Evolutionary conservation across 441 rosid genomes (phyloP).

Genomic region (Erodium chrysanthum): DNA sequence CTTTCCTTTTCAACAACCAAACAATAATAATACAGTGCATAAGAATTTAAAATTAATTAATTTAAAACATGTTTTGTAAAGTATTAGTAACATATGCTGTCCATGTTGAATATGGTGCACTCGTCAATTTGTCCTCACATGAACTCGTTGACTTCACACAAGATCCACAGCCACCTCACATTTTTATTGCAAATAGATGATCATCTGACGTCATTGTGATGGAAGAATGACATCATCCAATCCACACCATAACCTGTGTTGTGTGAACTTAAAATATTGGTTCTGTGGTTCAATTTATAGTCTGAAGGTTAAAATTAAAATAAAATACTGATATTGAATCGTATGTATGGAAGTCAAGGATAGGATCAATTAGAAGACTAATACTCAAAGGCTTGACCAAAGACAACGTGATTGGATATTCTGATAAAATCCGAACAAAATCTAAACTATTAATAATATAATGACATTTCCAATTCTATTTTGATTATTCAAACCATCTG

Average conservation of each 20-base stretch:
- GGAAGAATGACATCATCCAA: not conserved
- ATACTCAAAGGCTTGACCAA: too few species aligned
- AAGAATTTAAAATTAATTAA: not conserved
- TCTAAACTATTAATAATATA: not conserved
- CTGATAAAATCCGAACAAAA: not conserved
- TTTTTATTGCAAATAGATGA: not conserved
- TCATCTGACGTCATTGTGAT: not conserved
- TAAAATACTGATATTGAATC: too few species aligned
- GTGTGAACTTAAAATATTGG: not conserved
- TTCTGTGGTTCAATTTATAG: too few species aligned
- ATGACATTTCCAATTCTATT: not conserved
- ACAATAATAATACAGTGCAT: too few species aligned
- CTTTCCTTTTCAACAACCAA: too few species aligned
- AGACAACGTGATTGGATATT: not conserved
- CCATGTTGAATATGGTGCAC: not conserved
- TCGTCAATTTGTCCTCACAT: not conserved
- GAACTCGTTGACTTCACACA: not conserved
- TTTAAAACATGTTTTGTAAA: not conserved
- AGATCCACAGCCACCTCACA: not conserved
- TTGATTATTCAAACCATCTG: not conserved
- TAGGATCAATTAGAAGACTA: too few species aligned
- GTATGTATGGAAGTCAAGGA: too few species aligned
- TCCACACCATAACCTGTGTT: not conserved
- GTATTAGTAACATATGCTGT: not conserved
- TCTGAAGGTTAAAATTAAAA: too few species aligned